phyloP scores from a whole-genome alignment of 805 yeast species.

The Cyberlindnera japonica region DNA sequence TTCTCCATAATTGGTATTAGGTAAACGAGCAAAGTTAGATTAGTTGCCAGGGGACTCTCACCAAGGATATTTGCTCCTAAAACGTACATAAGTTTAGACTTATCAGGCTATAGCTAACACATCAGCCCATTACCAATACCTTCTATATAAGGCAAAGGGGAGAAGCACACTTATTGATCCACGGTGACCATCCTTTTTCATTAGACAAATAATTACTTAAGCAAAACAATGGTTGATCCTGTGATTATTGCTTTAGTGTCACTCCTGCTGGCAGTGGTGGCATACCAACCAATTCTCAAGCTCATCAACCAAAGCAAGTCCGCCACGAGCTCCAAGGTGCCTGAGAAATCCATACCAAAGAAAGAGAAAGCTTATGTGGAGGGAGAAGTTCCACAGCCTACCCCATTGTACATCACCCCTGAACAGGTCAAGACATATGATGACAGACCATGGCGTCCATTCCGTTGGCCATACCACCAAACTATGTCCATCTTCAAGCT shows the following conservation, averaged over 20 bases:
- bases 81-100: too few relatives aligned
- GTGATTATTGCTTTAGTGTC: conserved; percentile 10
- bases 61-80: too few relatives aligned
- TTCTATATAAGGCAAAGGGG: too few relatives aligned
- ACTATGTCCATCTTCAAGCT: conserved; percentile 71
- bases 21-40: too few relatives aligned
- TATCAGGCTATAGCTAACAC: too few relatives aligned
- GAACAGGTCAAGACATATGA: conserved; percentile 63
- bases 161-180: too few relatives aligned
- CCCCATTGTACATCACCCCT: conserved; percentile 61
- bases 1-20: too few relatives aligned
- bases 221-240: conserved; percentile 11
- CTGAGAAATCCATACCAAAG: conserved; percentile 8
- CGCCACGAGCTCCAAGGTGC: neutral
- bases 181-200: too few relatives aligned
- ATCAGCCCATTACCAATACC: too few relatives aligned
- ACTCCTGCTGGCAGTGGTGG: conserved; percentile 7
- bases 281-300: conserved; percentile 14
- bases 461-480: conserved; percentile 77
- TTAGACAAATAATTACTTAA: neutral
- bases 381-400: conserved; percentile 33
- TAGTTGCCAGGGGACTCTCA: too few relatives aligned
- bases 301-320: conserved; percentile 9
- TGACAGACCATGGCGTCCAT: conserved; percentile 79
- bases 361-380: conserved; percentile 12